phyloP scores from a whole-genome alignment of 139 green algal genomes.

The Mesotaenium endlicherianum region DNA sequence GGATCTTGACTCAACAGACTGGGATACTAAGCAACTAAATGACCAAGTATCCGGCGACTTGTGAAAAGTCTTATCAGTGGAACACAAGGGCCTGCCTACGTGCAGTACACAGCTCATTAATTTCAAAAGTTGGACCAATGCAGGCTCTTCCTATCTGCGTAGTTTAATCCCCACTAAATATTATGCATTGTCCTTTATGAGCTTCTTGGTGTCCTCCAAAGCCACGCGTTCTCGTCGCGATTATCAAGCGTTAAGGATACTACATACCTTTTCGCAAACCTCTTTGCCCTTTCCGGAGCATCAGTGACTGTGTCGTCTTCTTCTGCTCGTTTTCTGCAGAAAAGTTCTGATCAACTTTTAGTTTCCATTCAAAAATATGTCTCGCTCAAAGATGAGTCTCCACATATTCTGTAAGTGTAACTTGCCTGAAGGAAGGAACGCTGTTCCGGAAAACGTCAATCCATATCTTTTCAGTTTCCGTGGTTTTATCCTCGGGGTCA shows the following conservation, averaged over 20 bases:
- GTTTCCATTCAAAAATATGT: not conserved
- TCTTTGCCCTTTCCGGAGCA: constrained; percentile 13
- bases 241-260: too few relatives aligned
- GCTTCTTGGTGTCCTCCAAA: too few relatives aligned
- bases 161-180: too few relatives aligned
- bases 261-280: constrained; percentile 43
- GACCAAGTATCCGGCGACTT: too few relatives aligned
- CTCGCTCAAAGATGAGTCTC: not conserved
- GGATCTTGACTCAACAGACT: not conserved
- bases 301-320: constrained; percentile 37
- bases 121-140: too few relatives aligned
- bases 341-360: not conserved
- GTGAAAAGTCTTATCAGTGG: too few relatives aligned
- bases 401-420: not conserved
- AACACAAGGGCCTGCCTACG: too few relatives aligned
- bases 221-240: too few relatives aligned
- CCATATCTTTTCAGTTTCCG: constrained; percentile 26
- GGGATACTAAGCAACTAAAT: not conserved
- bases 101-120: too few relatives aligned
- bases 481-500: not conserved
- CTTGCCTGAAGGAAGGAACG: constrained; percentile 43
- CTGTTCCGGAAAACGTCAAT: constrained; percentile 46
- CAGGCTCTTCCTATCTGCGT: too few relatives aligned
- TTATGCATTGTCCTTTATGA: too few relatives aligned
- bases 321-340: constrained; percentile 42